Evolutionary conservation across 2,329 filamentous ascomycete genomes (phyloP).

Genomic region (Daldinia eschscholtzii): DNA sequence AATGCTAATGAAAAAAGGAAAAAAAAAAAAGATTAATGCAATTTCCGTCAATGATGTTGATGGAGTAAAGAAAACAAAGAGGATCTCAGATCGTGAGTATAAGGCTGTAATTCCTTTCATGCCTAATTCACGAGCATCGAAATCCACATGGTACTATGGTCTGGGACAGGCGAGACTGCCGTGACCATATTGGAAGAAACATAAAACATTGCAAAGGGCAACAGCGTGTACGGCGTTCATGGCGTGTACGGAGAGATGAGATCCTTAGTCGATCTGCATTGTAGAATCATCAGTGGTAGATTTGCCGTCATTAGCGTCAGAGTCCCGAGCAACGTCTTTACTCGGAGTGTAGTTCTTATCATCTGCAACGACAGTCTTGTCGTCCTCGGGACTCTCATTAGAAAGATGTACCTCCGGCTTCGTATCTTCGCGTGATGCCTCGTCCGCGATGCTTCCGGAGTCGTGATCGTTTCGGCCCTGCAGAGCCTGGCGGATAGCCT

Average conservation of each 20-base stretch:
- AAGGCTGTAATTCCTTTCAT: background rate
- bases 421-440: slow-evolving; percentile 11
- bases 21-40: background rate
- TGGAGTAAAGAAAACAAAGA: slow-evolving; percentile 18
- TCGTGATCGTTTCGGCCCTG: slow-evolving; percentile 33
- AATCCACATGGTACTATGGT: background rate
- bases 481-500: slow-evolving; percentile 58
- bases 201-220: slow-evolving; percentile 9
- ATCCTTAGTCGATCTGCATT: slow-evolving; percentile 48
- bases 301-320: slow-evolving; percentile 24
- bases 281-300: slow-evolving; percentile 34
- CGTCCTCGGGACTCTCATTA: slow-evolving; percentile 38
- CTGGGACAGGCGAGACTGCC: background rate
- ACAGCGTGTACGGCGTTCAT: background rate
- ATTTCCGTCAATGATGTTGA: slow-evolving; percentile 1
- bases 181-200: background rate
- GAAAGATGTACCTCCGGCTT: slow-evolving; percentile 31
- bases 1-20: background rate
- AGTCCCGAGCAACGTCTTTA: slow-evolving; percentile 24
- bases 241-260: background rate
- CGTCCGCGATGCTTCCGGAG: slow-evolving; percentile 16
- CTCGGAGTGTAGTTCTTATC: slow-evolving; percentile 33
- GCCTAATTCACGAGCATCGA: background rate
- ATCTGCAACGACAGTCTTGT: slow-evolving; percentile 40
- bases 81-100: slow-evolving; percentile 4